Conservation (phyloP, 176 grass and related monocot species). For the Oryza meyeriana region DNA sequence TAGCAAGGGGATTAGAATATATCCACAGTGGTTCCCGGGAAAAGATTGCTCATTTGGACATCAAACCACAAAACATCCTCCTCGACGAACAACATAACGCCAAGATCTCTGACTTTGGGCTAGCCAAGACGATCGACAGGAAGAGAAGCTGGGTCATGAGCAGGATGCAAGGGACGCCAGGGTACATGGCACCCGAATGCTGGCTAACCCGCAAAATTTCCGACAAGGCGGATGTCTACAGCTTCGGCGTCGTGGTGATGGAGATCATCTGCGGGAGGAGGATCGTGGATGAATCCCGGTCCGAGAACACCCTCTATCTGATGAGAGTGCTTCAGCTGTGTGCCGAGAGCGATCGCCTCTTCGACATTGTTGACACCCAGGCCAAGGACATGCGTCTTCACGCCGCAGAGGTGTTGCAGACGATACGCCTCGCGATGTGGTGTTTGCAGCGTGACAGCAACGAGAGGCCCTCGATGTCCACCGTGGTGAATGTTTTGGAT, state of each 20-base stretch:
- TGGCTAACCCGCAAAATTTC: constrained; percentile 46
- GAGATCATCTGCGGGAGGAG: constrained; percentile 56
- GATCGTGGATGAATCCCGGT: constrained; percentile 42
- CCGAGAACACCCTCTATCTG: background rate
- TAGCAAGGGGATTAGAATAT: constrained; percentile 45
- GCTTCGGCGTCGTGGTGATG: constrained; percentile 45
- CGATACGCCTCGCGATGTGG: background rate
- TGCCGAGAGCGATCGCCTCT: too few species aligned
- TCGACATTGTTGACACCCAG: too few species aligned
- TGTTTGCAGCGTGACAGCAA: constrained; percentile 9
- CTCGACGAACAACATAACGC: constrained; percentile 39
- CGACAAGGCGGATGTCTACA: constrained; percentile 51
- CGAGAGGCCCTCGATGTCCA: constrained; percentile 10
- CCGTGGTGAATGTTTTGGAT: constrained; percentile 5
- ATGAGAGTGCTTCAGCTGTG: too few species aligned
- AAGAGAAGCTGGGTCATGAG: constrained; percentile 49
- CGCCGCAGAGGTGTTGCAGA: too few species aligned
- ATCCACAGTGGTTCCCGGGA: constrained; percentile 53
- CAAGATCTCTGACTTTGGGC: constrained; percentile 55
- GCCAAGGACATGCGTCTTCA: too few species aligned
- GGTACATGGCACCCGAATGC: constrained; percentile 50
- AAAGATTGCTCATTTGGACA: constrained; percentile 56
- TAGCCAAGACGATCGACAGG: constrained; percentile 51
- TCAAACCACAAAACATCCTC: constrained; percentile 67
- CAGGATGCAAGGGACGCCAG: constrained; percentile 47